Percentiles rank a stretch among this genome's conserved stretches.
Conservation (phyloP, 768 basidiomycete species). For the Rubroboletus satanas region DNA sequence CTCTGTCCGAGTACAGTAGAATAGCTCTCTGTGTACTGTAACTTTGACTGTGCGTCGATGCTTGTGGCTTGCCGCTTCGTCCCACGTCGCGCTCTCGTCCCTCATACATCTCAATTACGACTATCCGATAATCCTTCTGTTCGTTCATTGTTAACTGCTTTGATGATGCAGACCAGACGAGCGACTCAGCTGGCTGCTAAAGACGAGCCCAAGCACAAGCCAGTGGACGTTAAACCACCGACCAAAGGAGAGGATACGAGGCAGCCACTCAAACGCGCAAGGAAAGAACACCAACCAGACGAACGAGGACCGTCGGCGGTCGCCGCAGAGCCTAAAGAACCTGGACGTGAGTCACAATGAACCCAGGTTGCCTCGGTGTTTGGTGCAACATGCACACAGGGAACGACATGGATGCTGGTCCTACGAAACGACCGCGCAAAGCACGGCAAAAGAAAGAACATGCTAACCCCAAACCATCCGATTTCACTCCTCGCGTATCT, state of each 20-base stretch:
- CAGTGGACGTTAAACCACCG: not conserved
- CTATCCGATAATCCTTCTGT: not conserved
- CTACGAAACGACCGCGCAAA: constrained; percentile 5
- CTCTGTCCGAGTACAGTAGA: no score
- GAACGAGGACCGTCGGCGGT: not conserved
- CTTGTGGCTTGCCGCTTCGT: not conserved
- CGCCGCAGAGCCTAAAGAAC: not conserved
- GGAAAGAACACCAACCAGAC: not conserved
- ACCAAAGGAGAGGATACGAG: not conserved
- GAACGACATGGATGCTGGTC: not conserved
- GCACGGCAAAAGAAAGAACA: constrained; percentile 9
- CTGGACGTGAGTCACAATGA: constrained; percentile 9
- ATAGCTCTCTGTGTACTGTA: no score
- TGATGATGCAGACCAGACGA: constrained; percentile 27
- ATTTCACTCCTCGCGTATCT: constrained; percentile 27
- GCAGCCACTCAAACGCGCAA: constrained; percentile 17
- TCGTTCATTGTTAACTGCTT: not conserved
- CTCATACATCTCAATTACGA: not conserved
- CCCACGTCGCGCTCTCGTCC: not conserved
- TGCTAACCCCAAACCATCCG: constrained; percentile 19
- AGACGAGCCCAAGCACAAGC: not conserved
- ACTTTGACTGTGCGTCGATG: not conserved
- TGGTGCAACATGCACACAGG: not conserved
- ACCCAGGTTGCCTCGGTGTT: not conserved
- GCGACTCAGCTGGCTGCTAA: constrained; percentile 2